Evolutionary conservation across 2,329 filamentous ascomycete genomes (phyloP).

Genomic region (Aspergillus felis): DNA sequence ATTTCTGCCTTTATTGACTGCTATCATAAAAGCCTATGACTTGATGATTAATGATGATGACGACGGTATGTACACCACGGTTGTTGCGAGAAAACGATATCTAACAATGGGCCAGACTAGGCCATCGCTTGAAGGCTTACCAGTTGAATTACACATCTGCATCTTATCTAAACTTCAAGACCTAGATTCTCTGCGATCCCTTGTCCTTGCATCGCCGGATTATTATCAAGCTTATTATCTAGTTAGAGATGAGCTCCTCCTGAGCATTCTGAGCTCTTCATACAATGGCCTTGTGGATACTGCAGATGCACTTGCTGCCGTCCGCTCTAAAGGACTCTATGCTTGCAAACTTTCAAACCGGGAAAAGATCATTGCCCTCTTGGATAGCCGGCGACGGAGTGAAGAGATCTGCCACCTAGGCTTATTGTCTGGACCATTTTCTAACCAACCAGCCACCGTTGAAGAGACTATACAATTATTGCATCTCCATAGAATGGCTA

Average conservation of each 20-base stretch:
- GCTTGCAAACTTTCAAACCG: neutral
- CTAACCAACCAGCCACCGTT: slow-evolving; percentile 1
- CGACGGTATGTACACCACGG: no score
- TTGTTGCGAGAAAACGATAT: neutral
- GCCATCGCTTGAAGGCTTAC: slow-evolving; percentile 8
- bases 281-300: slow-evolving; percentile 10
- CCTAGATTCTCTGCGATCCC: slow-evolving; percentile 7
- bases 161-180: slow-evolving; percentile 13
- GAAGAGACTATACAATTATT: slow-evolving; percentile 9
- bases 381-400: slow-evolving; percentile 15
- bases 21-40: no score
- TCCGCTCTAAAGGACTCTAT: slow-evolving; percentile 14
- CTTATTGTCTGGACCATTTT: neutral
- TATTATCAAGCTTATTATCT: slow-evolving; percentile 12
- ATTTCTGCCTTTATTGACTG: no score
- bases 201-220: slow-evolving; percentile 12
- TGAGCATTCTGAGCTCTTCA: neutral
- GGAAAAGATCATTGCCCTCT: slow-evolving; percentile 11
- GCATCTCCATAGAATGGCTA: slow-evolving; percentile 1
- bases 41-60: no score
- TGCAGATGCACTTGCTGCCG: slow-evolving; percentile 14
- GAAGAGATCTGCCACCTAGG: slow-evolving; percentile 8
- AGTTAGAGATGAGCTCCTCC: slow-evolving; percentile 4
- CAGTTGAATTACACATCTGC: slow-evolving; percentile 14
- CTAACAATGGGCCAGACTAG: neutral